phyloP scores from a whole-genome alignment of 1,284 basidiomycete species.

The Ganoderma leucocontextum region DNA sequence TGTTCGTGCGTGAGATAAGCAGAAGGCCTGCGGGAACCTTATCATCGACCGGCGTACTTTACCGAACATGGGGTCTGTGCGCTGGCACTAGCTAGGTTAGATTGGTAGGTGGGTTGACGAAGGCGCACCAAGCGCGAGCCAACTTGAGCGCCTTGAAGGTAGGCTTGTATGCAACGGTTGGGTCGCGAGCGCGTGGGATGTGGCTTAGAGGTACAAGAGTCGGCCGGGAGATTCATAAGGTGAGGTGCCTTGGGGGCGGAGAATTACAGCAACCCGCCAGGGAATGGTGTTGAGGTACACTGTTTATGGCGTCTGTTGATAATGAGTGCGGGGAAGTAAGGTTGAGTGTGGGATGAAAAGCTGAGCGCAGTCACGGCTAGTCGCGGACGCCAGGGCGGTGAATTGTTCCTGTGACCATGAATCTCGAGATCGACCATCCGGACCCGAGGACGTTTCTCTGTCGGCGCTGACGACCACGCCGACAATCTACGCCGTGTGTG shows the following conservation, averaged over 20 bases:
- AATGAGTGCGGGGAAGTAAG: constrained; percentile 4
- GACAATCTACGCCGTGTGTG: background rate
- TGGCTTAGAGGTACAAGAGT: background rate
- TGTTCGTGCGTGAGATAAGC: constrained; percentile 1
- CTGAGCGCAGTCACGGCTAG: background rate
- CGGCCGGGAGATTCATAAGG: background rate
- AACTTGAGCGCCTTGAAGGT: background rate
- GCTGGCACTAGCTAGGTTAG: background rate
- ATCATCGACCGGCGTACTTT: constrained; percentile 1
- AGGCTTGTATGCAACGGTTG: background rate
- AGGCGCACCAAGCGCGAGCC: background rate
- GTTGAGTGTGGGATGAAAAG: background rate
- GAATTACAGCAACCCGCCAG: background rate
- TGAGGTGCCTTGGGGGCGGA: background rate
- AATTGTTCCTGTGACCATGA: constrained; percentile 1
- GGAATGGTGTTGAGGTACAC: background rate
- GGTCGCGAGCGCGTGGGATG: background rate
- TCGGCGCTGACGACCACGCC: background rate
- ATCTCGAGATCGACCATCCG: background rate
- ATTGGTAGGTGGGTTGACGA: background rate
- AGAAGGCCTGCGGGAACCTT: background rate
- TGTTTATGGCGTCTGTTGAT: background rate
- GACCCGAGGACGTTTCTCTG: background rate
- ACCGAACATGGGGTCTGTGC: background rate
- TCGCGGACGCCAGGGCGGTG: background rate